Evolutionary conservation across 2,329 filamentous ascomycete genomes (phyloP).

Genomic region (Fusarium nisikadoi): DNA sequence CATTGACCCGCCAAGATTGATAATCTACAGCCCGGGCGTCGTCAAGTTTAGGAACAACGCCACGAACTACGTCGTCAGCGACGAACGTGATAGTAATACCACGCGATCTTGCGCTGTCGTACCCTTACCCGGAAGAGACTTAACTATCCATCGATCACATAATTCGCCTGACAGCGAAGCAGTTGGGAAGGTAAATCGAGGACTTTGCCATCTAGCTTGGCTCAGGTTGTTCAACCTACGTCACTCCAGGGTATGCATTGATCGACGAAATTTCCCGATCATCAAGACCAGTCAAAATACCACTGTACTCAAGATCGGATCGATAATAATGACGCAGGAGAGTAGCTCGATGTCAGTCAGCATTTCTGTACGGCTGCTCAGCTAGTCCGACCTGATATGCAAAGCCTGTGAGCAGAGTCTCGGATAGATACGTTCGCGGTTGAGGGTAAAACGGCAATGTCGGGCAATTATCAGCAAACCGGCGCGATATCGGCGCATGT

Average conservation of each 20-base stretch:
- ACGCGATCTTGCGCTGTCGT: conserved; percentile 4
- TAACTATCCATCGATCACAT: conserved; percentile 15
- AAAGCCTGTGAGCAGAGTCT: neutral
- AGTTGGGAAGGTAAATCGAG: conserved; percentile 10
- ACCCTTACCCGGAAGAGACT: conserved; percentile 20
- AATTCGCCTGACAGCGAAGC: neutral
- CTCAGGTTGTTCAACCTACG: conserved; percentile 3
- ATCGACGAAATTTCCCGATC: conserved; percentile 20
- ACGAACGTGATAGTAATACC: neutral
- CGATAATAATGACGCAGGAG: conserved; percentile 17
- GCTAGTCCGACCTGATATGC: neutral
- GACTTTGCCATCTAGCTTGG: conserved; percentile 21
- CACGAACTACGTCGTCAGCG: conserved; percentile 13
- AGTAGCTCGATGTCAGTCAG: neutral
- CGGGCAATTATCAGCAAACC: neutral
- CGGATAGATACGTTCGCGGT: neutral
- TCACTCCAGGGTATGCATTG: conserved; percentile 25
- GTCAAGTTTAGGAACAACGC: conserved; percentile 13
- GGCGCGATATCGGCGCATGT: neutral
- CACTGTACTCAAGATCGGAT: neutral
- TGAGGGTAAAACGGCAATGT: neutral
- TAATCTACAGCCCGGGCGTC: neutral
- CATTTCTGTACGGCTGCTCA: neutral
- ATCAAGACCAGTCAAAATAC: neutral
- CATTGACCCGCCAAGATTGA: conserved; percentile 1